Base-by-base conservation (phyloP, 108 stramenopile species). In the Cyclotella cryptica region DNA sequence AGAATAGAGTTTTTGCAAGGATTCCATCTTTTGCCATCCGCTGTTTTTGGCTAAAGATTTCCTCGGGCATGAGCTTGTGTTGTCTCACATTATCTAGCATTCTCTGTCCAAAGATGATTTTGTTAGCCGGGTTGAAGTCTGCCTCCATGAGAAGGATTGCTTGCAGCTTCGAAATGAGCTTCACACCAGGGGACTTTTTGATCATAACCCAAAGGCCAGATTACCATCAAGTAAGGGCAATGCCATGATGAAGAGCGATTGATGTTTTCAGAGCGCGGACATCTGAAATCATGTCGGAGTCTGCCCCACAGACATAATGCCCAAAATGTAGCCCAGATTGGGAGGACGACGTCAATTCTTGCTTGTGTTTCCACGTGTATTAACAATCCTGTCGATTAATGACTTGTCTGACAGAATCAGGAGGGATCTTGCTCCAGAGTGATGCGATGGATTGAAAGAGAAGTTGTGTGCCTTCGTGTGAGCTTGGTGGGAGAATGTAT, bases 81-180 rank as follows among this genome's bases (percentile, higher is more conserved):
- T n/a, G 2, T 51, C 72, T 19, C 18, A 51, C 72, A 40, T 74
- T 63, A 35, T 74, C 51, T 62, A 74, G 4, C 72, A 74, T 74
- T 18, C 72, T 46, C 6, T 39, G 21, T 9, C 72, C 61, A 43
- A n/a, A n/a, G n/a, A n/a, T n/a, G n/a, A n/a, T n/a, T n/a, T n/a
- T n/a, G n/a, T n/a, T n/a, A n/a, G n/a, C 0, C 26, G 52, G 10
- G 63, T 74, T 74, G 63, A 61, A 74, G 63, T 74, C 73, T 14
- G 64, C 73, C 40, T 74, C 73, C 73, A 74, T 74, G 10, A 74
- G 44, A 17, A 74, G 63, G 27, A 74, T 74, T 21, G n/a, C n/a
- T n/a, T n/a, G n/a, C n/a, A n/a, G n/a, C n/a, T n/a, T n/a, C n/a
- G n/a, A n/a, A n/a, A n/a, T n/a, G n/a, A n/a, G n/a, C n/a, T n/a